Percentiles rank a stretch among this genome's conserved stretches.
Conservation (phyloP, 2,329 filamentous ascomycete genomes). For the Colletotrichum phormii region DNA sequence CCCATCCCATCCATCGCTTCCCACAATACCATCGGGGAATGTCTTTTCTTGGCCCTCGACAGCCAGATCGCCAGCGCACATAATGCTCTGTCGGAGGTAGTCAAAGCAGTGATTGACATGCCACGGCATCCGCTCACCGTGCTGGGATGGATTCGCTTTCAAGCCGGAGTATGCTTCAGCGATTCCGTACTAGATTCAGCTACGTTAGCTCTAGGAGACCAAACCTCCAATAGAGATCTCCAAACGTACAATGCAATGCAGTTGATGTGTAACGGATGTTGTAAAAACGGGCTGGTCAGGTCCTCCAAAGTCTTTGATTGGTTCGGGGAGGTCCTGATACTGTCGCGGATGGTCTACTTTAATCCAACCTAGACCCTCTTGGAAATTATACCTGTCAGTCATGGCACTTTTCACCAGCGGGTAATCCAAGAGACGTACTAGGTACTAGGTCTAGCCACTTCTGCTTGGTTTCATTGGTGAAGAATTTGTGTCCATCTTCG, state of each 20-base stretch:
- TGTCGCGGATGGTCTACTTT: no score
- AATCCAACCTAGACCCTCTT: no score
- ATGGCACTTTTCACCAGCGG: not conserved
- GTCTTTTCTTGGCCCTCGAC: conserved; percentile 44
- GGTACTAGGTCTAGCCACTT: not conserved
- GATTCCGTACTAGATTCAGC: not conserved
- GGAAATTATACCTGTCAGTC: no score
- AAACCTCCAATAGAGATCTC: not conserved
- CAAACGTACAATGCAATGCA: not conserved
- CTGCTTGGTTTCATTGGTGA: not conserved
- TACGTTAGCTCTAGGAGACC: not conserved
- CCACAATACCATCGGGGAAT: not conserved
- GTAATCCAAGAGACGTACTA: not conserved
- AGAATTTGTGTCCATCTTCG: not conserved
- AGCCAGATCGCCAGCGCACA: conserved; percentile 57
- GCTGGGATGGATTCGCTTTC: not conserved
- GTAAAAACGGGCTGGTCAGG: not conserved
- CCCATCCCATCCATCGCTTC: not conserved
- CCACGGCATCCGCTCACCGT: conserved; percentile 28
- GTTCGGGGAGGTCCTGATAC: not conserved
- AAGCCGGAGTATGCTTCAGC: not conserved
- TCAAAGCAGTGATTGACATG: conserved; percentile 61
- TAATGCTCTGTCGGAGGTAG: conserved; percentile 58
- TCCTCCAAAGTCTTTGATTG: not conserved
- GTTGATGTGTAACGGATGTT: not conserved